Evolutionary conservation across 768 basidiomycete genomes (phyloP), one percentile per base, ranked within the genome.

Genomic region (Hygrocybe coccinea): DNA sequence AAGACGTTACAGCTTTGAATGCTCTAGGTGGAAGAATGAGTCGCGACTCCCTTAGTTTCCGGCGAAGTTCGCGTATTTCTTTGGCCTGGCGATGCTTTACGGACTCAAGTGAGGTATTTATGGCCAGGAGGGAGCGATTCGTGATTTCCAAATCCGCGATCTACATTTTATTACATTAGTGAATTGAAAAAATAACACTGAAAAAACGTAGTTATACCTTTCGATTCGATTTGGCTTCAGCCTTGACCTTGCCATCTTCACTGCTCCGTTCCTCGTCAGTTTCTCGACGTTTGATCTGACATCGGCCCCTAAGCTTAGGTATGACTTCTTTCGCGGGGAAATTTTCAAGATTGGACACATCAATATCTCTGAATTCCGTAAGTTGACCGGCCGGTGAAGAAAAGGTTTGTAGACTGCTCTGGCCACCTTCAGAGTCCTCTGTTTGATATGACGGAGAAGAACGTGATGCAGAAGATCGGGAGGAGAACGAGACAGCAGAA

Each of bases 71-170:
- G 19, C 89, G 81, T 50, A 95, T 93, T 70, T 95, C 93, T 59
- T 82, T 84, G 6, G 86, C 83, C 64, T 95, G 92, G 25, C 79
- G 80, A 60, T 87, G 81, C 70, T 91, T 92, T 34, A 82, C 80
- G 35, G 84, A 80, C 69, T 95, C 92, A 19, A 95, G 77, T 15
- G 87, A 80, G 2, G 86, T 75, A 64, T 95, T 95, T 71, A 95
- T 92, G 1, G 84, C 82, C 45, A 95, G 77, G 15, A 95, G 78
- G 1, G 92, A 95, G 34, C 82, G 79, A 68, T 92, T 95, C 5
- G 90, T 87, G 64, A 95, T 95, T 70, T 95, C 90, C 10, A 95
- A 76, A 72, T 95, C 92, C 11, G 88, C 89, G 56, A 95, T 95
- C 93, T 95, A 56, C 15, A 43, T 21, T 15, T 43, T 34, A 38